These are phyloP conservation scores for Lycium ferocissimum DNA, from an alignment of 257 asterid genomes.

Conservation along the genomic window DNA sequence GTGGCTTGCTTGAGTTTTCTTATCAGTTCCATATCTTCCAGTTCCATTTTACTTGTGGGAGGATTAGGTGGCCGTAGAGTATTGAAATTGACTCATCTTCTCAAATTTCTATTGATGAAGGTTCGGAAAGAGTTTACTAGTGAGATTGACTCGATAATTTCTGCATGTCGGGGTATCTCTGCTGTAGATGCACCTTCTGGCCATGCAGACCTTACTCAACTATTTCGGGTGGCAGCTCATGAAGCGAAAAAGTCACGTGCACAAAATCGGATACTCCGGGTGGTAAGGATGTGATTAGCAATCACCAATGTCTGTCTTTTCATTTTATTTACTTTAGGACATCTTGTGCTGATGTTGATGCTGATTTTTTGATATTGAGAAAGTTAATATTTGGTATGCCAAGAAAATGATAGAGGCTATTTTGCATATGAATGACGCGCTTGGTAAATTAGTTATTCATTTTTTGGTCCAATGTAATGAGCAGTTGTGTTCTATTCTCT, in stretches of 20 bases:
- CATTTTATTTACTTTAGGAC: background rate
- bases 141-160: constrained; percentile 68
- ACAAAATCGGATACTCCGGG: constrained; percentile 79
- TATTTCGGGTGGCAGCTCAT: constrained; percentile 78
- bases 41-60: constrained; percentile 19
- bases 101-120: constrained; percentile 49
- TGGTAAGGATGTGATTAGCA: constrained; percentile 62
- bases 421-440: background rate
- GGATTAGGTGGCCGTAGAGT: background rate
- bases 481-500: background rate
- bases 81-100: constrained; percentile 14
- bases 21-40: constrained; percentile 7
- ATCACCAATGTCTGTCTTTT: background rate
- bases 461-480: background rate
- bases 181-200: constrained; percentile 64
- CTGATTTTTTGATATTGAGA: background rate
- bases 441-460: background rate
- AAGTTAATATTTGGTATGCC: background rate
- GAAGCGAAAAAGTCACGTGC: constrained; percentile 93
- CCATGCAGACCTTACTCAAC: constrained; percentile 84
- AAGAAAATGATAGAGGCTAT: background rate
- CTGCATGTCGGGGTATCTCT: constrained; percentile 67
- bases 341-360: background rate
- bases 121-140: constrained; percentile 85
- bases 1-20: background rate